phyloP scores from a whole-genome alignment of 345 rosid species.

The Linum usitatissimum region DNA sequence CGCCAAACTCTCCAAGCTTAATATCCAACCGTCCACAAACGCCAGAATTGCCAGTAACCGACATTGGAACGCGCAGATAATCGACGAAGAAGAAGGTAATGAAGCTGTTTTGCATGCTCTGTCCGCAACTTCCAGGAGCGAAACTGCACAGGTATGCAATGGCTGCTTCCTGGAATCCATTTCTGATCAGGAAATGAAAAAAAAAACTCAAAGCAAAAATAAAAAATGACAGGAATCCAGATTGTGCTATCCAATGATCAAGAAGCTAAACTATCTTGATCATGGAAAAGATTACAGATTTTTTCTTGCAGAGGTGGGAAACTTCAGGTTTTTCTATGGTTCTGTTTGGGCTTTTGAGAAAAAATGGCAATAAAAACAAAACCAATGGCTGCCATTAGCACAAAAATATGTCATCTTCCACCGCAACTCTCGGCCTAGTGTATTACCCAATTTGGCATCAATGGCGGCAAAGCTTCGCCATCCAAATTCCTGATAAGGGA shows the following conservation, averaged over 20 bases:
- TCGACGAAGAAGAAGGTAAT: constrained; percentile 13
- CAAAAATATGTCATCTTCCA: too few species aligned
- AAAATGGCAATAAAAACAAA: not conserved
- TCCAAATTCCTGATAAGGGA: not conserved
- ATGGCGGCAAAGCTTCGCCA: too few species aligned
- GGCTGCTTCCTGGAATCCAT: constrained; percentile 40
- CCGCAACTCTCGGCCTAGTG: not conserved
- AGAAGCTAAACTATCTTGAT: not conserved
- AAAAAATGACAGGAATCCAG: not conserved
- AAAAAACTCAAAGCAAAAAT: too few species aligned
- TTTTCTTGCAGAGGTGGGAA: not conserved
- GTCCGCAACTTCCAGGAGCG: constrained; percentile 22
- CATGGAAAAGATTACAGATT: not conserved
- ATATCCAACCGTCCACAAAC: constrained; percentile 33
- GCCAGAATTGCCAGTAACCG: constrained; percentile 26
- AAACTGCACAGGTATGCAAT: constrained; percentile 43
- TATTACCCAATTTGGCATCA: not conserved
- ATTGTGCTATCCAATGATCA: not conserved
- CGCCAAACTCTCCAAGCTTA: constrained; percentile 24
- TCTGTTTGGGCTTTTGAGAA: not conserved
- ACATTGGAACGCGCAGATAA: too few species aligned
- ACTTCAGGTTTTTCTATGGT: not conserved
- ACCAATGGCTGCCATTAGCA: not conserved
- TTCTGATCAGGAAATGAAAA: not conserved
- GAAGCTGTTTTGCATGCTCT: constrained; percentile 20